Base-by-base conservation (phyloP, 169 alveolate genomes). In the Condylostoma magnum region DNA sequence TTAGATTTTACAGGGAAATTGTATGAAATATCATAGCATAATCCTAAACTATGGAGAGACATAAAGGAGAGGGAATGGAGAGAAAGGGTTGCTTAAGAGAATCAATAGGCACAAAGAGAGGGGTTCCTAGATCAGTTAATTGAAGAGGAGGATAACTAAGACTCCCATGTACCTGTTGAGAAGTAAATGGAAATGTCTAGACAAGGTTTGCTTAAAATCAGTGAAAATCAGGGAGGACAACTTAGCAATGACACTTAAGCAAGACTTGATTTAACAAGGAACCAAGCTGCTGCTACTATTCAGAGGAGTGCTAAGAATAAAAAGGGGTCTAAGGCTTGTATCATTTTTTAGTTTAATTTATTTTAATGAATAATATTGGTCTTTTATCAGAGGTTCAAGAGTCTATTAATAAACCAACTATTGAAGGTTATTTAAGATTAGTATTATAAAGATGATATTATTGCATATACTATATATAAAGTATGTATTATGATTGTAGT, bases 31-130 rank as follows among this genome's bases (percentile, higher is more conserved):
- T 15, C 71, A 0, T 55, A 60, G 28, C 34, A 15, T 8, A 28
- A 60, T 41, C 71, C 71, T 10, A 60, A 41, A n/a, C 57, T 60
- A 8, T 60, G 71, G 58, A 10, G 71, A 18, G 71, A 60, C 15
- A 41, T 60, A 1, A 60, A 60, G 43, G 57, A 60, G 10, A 55
- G 43, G 25, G 22, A 38, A 12, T 60, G 27, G 46, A 15, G n/a
- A n/a, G n/a, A n/a, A n/a, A n/a, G n/a, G n/a, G n/a, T n/a, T n/a
- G n/a, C n/a, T n/a, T n/a, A n/a, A n/a, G n/a, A 60, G 43, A 60
- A 60, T 31, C 71, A 41, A 31, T 2, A n/a, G 36, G 6, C 20
- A 36, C 37, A 38, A 60, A 18, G 71, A 37, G 10, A 10, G 22
- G 43, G 43, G 31, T 4, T n/a, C 1, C 2, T 6, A 12, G 43